These are phyloP conservation scores for Lactarius quietus DNA, from an alignment of 768 basidiomycete species.

Conservation along the genomic window DNA sequence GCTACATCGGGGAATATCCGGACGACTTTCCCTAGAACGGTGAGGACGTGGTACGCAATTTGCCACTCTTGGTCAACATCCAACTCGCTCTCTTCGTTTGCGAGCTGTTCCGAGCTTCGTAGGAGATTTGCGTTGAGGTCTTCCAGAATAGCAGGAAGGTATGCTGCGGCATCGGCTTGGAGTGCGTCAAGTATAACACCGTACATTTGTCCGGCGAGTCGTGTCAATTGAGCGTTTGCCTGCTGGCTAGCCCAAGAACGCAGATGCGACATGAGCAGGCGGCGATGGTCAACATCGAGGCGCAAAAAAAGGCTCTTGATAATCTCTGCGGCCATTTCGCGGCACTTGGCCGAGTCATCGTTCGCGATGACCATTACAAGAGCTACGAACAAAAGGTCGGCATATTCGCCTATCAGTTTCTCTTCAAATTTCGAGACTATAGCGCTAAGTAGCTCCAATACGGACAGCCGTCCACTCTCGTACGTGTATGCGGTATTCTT, in stretches of 20 bases:
- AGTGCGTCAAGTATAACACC: slow-evolving; percentile 75
- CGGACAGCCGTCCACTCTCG: slow-evolving; percentile 89
- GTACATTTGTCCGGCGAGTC: slow-evolving; percentile 79
- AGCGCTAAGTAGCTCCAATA: slow-evolving; percentile 88
- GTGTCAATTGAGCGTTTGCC: slow-evolving; percentile 55
- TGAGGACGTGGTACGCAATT: slow-evolving; percentile 74
- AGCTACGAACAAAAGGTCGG: slow-evolving; percentile 86
- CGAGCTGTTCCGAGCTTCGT: slow-evolving; percentile 41
- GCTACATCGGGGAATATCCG: slow-evolving; percentile 51
- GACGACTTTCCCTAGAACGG: slow-evolving; percentile 59
- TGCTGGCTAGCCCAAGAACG: slow-evolving; percentile 74
- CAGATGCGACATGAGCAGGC: slow-evolving; percentile 61
- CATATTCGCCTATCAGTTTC: slow-evolving; percentile 68
- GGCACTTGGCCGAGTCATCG: slow-evolving; percentile 85
- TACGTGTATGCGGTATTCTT: slow-evolving; percentile 88
- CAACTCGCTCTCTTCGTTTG: slow-evolving; percentile 43
- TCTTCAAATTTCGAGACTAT: slow-evolving; percentile 81
- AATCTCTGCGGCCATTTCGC: slow-evolving; percentile 82
- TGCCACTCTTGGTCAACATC: slow-evolving; percentile 73
- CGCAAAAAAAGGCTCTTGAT: slow-evolving; percentile 72
- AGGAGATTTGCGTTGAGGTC: slow-evolving; percentile 52
- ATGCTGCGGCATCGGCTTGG: slow-evolving; percentile 43
- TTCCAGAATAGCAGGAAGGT: slow-evolving; percentile 48
- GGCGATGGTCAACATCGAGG: slow-evolving; percentile 56
- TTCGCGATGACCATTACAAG: slow-evolving; percentile 93